These are phyloP conservation scores for Blastomyces percursus DNA, from an alignment of 2,329 filamentous ascomycete species.

Conservation along the genomic window DNA sequence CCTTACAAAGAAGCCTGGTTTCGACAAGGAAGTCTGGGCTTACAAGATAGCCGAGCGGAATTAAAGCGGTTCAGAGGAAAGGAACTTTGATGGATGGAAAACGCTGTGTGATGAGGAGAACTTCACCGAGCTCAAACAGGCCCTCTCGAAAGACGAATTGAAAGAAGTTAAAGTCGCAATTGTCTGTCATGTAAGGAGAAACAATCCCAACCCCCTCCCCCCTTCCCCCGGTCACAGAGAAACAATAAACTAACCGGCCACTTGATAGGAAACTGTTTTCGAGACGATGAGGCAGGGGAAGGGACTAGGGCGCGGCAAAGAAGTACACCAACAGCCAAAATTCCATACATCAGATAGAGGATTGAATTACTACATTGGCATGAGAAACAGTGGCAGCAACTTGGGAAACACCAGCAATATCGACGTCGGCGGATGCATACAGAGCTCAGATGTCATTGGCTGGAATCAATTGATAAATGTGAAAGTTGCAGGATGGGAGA, in stretches of 20 bases:
- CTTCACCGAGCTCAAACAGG: slow-evolving; percentile 8
- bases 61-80: not conserved
- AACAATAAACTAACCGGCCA: not conserved
- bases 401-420: not conserved
- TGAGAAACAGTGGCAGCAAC: not conserved
- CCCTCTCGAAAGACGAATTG: slow-evolving; percentile 2
- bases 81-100: slow-evolving; percentile 6
- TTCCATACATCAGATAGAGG: not conserved
- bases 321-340: not conserved
- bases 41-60: slow-evolving; percentile 9
- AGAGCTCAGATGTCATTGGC: not conserved
- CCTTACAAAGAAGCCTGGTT: not conserved
- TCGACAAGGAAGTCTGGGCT: slow-evolving; percentile 5
- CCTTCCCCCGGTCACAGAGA: not conserved
- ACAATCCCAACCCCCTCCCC: not conserved
- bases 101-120: slow-evolving; percentile 7
- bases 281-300: too few relatives aligned
- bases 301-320: not conserved
- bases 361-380: not conserved
- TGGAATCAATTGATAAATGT: not conserved
- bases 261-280: not conserved
- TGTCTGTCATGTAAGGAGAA: slow-evolving; percentile 12
- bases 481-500: not conserved
- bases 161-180: slow-evolving; percentile 5
- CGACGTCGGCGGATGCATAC: not conserved